Base-by-base conservation (phyloP, 768 basidiomycete genomes). In the Ramaria sp. region DNA sequence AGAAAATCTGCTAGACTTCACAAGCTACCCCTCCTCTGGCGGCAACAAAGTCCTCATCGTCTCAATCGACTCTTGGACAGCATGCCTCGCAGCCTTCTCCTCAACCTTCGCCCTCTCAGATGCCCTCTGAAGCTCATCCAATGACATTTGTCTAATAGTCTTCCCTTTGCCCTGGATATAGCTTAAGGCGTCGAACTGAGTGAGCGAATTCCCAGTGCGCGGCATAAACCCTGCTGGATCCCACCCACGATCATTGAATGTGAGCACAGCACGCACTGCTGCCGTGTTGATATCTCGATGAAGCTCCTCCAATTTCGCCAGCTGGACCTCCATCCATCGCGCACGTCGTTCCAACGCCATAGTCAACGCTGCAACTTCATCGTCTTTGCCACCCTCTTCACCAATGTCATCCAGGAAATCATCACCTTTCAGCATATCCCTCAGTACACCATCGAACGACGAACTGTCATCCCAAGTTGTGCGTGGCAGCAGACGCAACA, bases 401-500 rank as follows among this genome's bases (percentile, higher is more conserved):
- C 77, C 78, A 2, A 75, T 75, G 58, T 88, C 87, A 55, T 89
- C 88, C 34, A 89, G 72, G 63, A 88, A 86, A 64, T 91, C 89
- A 57, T 90, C 88, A 6, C 87, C 88, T 64, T 85, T 89, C 39
- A 91, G 75, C 86, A 91, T 91, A 58, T 92, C 89, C 48, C 85
- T 78, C 20, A 91, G 70, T 20, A 89, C 86, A 34, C 87, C 85
- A 60, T 90, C 87, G 60, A 90, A 91, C 9, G 88, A 90, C 0
- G 89, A 89, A 58, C 85, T 88, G 61, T 91, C 88, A 56, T 89
- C 86, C 89, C 88, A 91, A 1, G 88, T 90, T 9, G 86, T 88
- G 13, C 88, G 83, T 16, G 89, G 90, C 56, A 93, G 81, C 30
- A 92, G 77, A 6, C 87, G 83, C 38, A 93, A 71, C 27, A 93